Percentiles rank a stretch among this genome's conserved stretches.
Conservation (phyloP, 2,329 filamentous ascomycete species). For the Aspergillus ochraceus region DNA sequence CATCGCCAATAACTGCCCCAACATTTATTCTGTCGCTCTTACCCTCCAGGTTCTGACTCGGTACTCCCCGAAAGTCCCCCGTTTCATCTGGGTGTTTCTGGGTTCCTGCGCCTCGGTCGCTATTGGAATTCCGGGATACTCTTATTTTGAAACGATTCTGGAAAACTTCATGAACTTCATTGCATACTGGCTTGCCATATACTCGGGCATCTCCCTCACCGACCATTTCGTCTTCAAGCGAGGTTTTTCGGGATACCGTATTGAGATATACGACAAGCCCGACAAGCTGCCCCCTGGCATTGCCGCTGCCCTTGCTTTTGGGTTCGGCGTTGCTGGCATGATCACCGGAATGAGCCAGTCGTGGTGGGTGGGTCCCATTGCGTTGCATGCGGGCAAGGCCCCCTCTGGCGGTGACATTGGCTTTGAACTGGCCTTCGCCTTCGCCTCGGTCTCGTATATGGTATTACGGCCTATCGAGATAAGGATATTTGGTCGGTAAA, state of each 20-base stretch:
- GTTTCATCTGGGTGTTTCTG: constrained; percentile 66
- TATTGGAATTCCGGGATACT: constrained; percentile 69
- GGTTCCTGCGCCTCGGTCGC: constrained; percentile 65
- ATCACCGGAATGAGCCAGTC: constrained; percentile 69
- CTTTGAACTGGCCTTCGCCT: constrained; percentile 66
- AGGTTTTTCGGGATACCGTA: constrained; percentile 60
- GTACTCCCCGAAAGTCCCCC: constrained; percentile 61
- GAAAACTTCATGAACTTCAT: constrained; percentile 71
- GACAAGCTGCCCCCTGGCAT: constrained; percentile 62
- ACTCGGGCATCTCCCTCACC: constrained; percentile 63
- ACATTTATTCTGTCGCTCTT: constrained; percentile 69
- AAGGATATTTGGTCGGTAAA: constrained; percentile 43
- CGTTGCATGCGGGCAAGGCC: constrained; percentile 55
- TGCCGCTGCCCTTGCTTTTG: constrained; percentile 64
- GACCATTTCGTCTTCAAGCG: constrained; percentile 70
- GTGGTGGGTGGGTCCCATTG: constrained; percentile 70
- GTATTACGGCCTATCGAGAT: constrained; percentile 53
- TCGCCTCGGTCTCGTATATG: constrained; percentile 56
- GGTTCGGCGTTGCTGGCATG: constrained; percentile 64
- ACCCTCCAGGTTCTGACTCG: constrained; percentile 65
- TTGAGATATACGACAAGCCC: constrained; percentile 59
- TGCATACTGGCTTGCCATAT: constrained; percentile 74
- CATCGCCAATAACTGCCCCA: constrained; percentile 70
- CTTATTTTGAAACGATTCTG: constrained; percentile 62
- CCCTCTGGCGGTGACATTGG: constrained; percentile 57